These are phyloP conservation scores for Crepidotus sp. DNA, from an alignment of 1,284 basidiomycete genomes.

Conservation along the genomic window DNA sequence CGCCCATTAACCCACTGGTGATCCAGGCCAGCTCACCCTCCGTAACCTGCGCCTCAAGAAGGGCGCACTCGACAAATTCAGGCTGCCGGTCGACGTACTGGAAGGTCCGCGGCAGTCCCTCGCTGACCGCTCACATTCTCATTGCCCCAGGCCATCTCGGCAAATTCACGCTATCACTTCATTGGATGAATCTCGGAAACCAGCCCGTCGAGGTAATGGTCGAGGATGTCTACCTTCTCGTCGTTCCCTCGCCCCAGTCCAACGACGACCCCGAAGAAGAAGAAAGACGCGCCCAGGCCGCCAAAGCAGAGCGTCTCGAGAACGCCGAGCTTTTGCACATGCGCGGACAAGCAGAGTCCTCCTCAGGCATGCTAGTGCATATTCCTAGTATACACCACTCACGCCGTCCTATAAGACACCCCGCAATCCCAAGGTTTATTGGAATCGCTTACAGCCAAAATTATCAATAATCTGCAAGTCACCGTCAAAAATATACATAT, in stretches of 20 bases:
- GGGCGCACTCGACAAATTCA: constrained; percentile 92
- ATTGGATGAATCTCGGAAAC: constrained; percentile 92
- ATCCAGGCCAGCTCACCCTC: constrained; percentile 74
- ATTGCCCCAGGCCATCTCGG: constrained; percentile 75
- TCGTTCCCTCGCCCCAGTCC: constrained; percentile 73
- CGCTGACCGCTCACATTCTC: constrained; percentile 5
- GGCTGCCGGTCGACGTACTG: constrained; percentile 91
- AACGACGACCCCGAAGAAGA: constrained; percentile 81
- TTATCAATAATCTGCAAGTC: constrained; percentile 95
- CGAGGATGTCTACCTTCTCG: constrained; percentile 93
- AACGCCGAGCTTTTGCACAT: constrained; percentile 85
- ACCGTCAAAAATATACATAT: constrained; percentile 94
- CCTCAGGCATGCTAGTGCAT: constrained; percentile 7
- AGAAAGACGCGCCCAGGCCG: constrained; percentile 71
- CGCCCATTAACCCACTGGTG: not conserved
- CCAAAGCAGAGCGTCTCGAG: constrained; percentile 84
- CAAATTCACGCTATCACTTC: constrained; percentile 86
- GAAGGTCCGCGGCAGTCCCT: constrained; percentile 52
- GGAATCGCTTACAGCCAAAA: constrained; percentile 81
- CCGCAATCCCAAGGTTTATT: constrained; percentile 76
- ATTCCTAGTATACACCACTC: not conserved
- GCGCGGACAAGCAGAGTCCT: constrained; percentile 46
- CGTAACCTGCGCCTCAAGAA: constrained; percentile 84
- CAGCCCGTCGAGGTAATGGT: constrained; percentile 89
- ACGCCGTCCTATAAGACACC: constrained; percentile 41